Conservation (phyloP, 2,329 filamentous ascomycete species). For the Epicoccum sorghinum region DNA sequence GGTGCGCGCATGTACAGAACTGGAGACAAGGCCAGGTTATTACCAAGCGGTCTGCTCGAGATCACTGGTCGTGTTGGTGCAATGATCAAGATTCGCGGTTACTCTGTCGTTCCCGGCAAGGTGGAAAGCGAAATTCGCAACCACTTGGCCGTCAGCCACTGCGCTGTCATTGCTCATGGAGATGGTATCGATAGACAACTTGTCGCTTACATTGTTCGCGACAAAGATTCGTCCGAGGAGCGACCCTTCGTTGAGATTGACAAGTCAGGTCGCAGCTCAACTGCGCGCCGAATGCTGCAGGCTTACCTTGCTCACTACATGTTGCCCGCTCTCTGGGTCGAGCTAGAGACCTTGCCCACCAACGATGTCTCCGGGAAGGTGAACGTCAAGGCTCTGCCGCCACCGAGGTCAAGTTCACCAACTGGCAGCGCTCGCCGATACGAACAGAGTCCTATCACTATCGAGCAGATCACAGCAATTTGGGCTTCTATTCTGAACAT, state of each 20-base stretch:
- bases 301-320: slow-evolving; percentile 79
- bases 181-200: slow-evolving; percentile 77
- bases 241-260: slow-evolving; percentile 71
- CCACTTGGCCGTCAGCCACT: slow-evolving; percentile 72
- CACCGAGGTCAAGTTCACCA: slow-evolving; percentile 60
- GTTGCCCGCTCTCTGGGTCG: slow-evolving; percentile 80
- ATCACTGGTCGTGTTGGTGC: slow-evolving; percentile 77
- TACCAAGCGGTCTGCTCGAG: slow-evolving; percentile 72
- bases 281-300: slow-evolving; percentile 68
- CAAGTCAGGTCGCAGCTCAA: slow-evolving; percentile 72
- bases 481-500: slow-evolving; percentile 75
- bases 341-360: slow-evolving; percentile 72
- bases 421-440: slow-evolving; percentile 54
- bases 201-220: slow-evolving; percentile 76
- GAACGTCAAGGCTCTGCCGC: slow-evolving; percentile 73
- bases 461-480: slow-evolving; percentile 70
- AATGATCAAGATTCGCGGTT: slow-evolving; percentile 83
- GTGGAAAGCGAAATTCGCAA: slow-evolving; percentile 75
- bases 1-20: slow-evolving; percentile 76
- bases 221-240: slow-evolving; percentile 63
- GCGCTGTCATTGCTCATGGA: slow-evolving; percentile 74
- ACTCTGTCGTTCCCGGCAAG: slow-evolving; percentile 77
- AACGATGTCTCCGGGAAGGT: slow-evolving; percentile 81
- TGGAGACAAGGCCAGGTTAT: slow-evolving; percentile 71
- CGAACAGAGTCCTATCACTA: slow-evolving; percentile 67